phyloP scores from a whole-genome alignment of 169 alveolate genomes.

The Toxoplasma gondii region DNA sequence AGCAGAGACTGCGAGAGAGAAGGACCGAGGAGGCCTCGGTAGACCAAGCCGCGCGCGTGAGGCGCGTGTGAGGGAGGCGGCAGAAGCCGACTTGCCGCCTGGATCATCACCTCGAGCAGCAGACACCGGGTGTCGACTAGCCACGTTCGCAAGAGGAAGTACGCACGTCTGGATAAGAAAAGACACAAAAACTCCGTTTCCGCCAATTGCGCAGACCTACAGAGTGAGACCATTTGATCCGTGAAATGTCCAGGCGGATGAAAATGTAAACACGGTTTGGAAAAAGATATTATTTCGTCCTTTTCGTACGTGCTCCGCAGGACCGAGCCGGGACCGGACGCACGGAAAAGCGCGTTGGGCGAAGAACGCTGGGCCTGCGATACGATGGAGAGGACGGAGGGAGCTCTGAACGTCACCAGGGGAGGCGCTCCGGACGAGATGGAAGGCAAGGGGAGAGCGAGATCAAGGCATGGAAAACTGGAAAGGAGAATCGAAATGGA shows the following conservation, averaged over 20 bases:
- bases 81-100: slow-evolving; percentile 52
- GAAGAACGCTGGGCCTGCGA: too few species aligned
- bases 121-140: slow-evolving; percentile 43
- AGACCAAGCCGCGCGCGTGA: slow-evolving; percentile 38
- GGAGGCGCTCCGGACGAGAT: too few species aligned
- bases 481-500: too few species aligned
- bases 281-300: too few species aligned
- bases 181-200: neutral
- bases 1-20: neutral
- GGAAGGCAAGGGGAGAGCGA: too few species aligned
- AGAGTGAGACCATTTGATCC: neutral
- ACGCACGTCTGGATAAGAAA: slow-evolving; percentile 17
- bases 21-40: neutral
- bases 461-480: too few species aligned
- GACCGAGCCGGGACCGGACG: too few species aligned
- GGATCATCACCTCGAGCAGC: slow-evolving; percentile 38
- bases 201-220: neutral
- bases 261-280: too few species aligned
- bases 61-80: slow-evolving; percentile 52
- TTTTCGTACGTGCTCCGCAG: too few species aligned
- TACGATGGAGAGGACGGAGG: too few species aligned
- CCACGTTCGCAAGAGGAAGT: slow-evolving; percentile 41
- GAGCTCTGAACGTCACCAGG: too few species aligned
- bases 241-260: neutral
- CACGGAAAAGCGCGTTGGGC: too few species aligned